Base-by-base conservation (phyloP, 2,329 filamentous ascomycete genomes). In the Scopulariopsis brevicaulis region DNA sequence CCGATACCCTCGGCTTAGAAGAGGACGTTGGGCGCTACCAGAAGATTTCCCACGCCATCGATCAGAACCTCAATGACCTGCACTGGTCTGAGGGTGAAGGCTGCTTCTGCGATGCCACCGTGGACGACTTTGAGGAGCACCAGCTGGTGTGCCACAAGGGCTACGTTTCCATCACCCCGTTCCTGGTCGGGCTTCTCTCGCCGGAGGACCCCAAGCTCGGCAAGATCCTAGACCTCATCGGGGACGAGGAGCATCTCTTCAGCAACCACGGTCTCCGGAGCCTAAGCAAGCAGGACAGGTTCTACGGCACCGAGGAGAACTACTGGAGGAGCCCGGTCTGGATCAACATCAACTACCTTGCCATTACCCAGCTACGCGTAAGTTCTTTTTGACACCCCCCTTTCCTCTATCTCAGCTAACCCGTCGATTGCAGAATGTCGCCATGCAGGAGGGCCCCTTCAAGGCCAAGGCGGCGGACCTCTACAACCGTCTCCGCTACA, bases 281-380 rank as follows among this genome's bases (percentile, higher is more conserved):
- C 71, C 71, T 99, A 70, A 96, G 91, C 73, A 87, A 87, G 73
- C 83, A 84, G 65, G 87, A 93, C 66, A 78, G 86, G 66, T 82
- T 90, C 61, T 97, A 96, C 70, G 90, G 87, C 48, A 96, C 91
- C 0, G 89, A 79, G 1, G 94, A 99, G 75, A 96, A 99, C 71
- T 99, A 99, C 76, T 99, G 94, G 93, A 83, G 91, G 61, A 89
- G 90, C 62, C 91, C 94, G 0, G 81, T 97, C 25, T 97, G 93
- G 93, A 88, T 97, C 67, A 94, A 94, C 68, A 91, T 97, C 63
- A 97, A 97, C 74, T 97, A 96, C 71, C 77, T 97, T 65, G 85
- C 89, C 55, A 74, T 96, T 56, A 82, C 85, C 63, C 85, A 89
- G 67, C 83, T 97, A 34, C 78, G 86, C 63, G 89, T 92, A 78